A percentile compares a stretch with the other conserved stretches of the same genome.
phyloP scores from a whole-genome alignment of 768 basidiomycete genomes.

The Pisolithus tinctorius region DNA sequence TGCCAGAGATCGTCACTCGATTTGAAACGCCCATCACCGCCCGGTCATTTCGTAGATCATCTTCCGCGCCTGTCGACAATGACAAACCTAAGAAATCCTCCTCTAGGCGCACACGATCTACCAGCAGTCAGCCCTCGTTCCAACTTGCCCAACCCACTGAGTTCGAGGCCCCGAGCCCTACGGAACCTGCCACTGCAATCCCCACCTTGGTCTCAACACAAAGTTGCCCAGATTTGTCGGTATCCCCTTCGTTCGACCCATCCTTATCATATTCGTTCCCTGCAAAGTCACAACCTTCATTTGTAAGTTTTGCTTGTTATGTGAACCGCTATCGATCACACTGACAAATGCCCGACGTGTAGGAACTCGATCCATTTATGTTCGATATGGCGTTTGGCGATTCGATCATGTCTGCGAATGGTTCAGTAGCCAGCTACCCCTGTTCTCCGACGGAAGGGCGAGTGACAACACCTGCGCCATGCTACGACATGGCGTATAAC shows the following conservation, averaged over 20 bases:
- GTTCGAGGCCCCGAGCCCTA: not conserved
- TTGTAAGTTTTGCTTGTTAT: conserved; percentile 33
- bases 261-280: conserved; percentile 22
- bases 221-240: conserved; percentile 26
- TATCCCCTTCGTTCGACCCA: conserved; percentile 29
- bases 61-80: conserved; percentile 49
- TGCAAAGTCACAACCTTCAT: conserved; percentile 38
- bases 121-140: conserved; percentile 17
- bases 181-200: conserved; percentile 1
- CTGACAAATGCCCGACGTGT: conserved; percentile 1
- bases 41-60: conserved; percentile 61
- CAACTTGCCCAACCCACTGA: not conserved
- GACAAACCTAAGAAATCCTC: conserved; percentile 26
- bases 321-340: not conserved
- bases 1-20: conserved; percentile 59
- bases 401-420: conserved; percentile 18
- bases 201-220: conserved; percentile 10
- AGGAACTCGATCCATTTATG: conserved; percentile 26
- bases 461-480: conserved; percentile 27
- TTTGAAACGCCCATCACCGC: conserved; percentile 72
- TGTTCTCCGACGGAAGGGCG: conserved; percentile 11
- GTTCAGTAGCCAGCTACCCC: conserved; percentile 17
- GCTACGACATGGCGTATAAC: conserved; percentile 34
- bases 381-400: conserved; percentile 24
- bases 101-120: conserved; percentile 14